Base-by-base conservation (phyloP, 2,329 filamentous ascomycete genomes). In the Phialemonium atrogriseum region DNA sequence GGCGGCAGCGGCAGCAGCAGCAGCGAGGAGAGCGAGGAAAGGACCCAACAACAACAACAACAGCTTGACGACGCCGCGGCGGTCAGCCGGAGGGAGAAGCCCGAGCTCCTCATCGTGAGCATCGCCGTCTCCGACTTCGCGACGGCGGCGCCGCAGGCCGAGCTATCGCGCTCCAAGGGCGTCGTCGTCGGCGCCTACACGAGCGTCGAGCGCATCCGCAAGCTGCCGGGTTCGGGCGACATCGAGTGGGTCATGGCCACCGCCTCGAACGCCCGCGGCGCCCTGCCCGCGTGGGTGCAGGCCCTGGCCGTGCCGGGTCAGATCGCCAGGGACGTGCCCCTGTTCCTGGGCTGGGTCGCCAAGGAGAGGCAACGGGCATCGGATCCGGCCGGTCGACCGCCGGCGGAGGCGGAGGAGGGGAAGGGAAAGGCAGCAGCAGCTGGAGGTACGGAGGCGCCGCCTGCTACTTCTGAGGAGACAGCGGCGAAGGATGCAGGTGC, bases 241-340 rank as follows among this genome's bases (percentile, higher is more conserved):
- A 64, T 84, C 27, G 77, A 81, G 53, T 91, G 84, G 84, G 62
- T 80, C 36, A 88, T 89, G 80, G 80, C 75, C 7, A 88, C 83
- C 8, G 71, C 77, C 9, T 81, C 77, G 37, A 73, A 88, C 51
- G 83, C 83, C 0, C 66, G 67, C 33, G 84, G 84, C 0, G 54
- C 68, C 17, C 47, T 88, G 34, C 84, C 84, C 1, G 61, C 68
- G 50, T 77, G 66, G 62, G 50, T 80, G 42, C 82, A 87, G 61
- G 77, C 73, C 39, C 46, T 72, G 50, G 73, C 70, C 4, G 63
- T 84, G 29, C 72, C 77, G 2, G 67, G 66, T 2, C 66, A 72
- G 38, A 65, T 87, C 29, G 72, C 73, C 12, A 83, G 84, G 56
- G 83, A 87, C 49, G 81, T 86, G 6, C 71, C 73, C 5, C 58